These are phyloP conservation scores for Nemania bipapillata DNA, from an alignment of 2,329 filamentous ascomycete genomes.

Conservation along the genomic window DNA sequence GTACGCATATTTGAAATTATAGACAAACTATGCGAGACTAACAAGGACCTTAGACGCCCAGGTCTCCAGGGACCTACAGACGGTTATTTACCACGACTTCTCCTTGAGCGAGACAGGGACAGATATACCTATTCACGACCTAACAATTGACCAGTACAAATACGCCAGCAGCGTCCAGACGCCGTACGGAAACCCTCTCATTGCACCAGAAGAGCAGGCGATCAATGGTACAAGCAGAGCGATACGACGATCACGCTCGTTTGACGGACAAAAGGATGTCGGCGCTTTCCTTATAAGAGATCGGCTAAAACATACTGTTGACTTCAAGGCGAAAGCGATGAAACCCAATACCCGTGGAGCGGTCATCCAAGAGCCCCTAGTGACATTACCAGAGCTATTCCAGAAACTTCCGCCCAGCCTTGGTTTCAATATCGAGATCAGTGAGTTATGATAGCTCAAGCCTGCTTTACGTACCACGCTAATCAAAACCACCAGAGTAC, in stretches of 20 bases:
- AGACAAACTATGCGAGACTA: not conserved
- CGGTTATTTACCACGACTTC: conserved; percentile 22
- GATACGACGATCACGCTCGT: conserved; percentile 5
- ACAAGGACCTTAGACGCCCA: conserved; percentile 15
- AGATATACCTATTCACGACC: conserved; percentile 23
- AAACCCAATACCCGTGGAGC: conserved; percentile 55
- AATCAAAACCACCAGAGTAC: conserved; percentile 13
- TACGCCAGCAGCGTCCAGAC: conserved; percentile 19
- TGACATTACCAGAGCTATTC: conserved; percentile 55
- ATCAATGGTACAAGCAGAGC: not conserved
- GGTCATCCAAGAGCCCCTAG: conserved; percentile 54
- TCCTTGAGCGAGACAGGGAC: conserved; percentile 22
- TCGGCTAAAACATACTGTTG: conserved; percentile 55
- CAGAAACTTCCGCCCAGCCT: conserved; percentile 50
- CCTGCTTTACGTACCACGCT: not conserved
- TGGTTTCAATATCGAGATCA: conserved; percentile 32
- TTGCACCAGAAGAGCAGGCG: conserved; percentile 7
- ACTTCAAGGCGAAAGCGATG: conserved; percentile 54
- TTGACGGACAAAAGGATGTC: conserved; percentile 19
- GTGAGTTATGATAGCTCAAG: conserved; percentile 9
- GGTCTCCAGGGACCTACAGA: conserved; percentile 18
- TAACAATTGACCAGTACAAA: conserved; percentile 22
- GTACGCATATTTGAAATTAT: not conserved
- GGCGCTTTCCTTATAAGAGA: conserved; percentile 43
- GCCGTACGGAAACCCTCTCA: conserved; percentile 16